These are phyloP conservation scores for Leptographium procerum DNA, from an alignment of 2,329 filamentous ascomycete genomes.

Conservation along the genomic window DNA sequence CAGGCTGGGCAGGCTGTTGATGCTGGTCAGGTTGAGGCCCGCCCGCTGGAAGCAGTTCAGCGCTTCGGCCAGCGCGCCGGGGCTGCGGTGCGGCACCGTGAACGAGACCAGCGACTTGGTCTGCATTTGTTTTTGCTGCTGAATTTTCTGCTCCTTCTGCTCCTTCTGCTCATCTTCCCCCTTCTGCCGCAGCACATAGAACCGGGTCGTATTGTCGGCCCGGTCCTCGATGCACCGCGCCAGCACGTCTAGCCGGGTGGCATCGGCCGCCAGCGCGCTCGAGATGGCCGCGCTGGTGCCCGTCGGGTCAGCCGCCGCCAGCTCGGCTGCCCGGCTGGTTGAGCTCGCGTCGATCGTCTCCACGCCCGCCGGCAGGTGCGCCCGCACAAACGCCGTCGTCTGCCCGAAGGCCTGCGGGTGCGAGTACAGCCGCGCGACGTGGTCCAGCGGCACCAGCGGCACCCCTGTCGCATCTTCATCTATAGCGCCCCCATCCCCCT, in stretches of 20 bases:
- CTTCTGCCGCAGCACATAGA: conserved; percentile 50
- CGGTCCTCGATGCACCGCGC: conserved; percentile 60
- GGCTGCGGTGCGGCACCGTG: conserved; percentile 62
- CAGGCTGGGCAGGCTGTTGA: conserved; percentile 75
- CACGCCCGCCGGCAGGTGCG: conserved; percentile 51
- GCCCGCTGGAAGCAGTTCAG: conserved; percentile 65
- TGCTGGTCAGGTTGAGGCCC: conserved; percentile 75
- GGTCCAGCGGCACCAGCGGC: conserved; percentile 40
- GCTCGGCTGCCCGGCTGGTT: conserved; percentile 74
- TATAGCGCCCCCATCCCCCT: not conserved
- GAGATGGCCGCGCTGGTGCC: conserved; percentile 67
- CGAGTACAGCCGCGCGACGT: conserved; percentile 71
- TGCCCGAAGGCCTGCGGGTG: conserved; percentile 87
- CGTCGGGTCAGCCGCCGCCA: conserved; percentile 49
- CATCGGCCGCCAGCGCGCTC: conserved; percentile 58
- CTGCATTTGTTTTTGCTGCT: not conserved
- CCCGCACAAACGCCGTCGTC: conserved; percentile 63
- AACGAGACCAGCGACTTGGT: conserved; percentile 72
- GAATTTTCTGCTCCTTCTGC: not conserved
- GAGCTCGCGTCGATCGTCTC: conserved; percentile 76
- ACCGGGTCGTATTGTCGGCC: conserved; percentile 66
- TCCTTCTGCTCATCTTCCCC: not conserved
- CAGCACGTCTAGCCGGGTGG: conserved; percentile 58
- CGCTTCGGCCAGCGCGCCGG: conserved; percentile 74
- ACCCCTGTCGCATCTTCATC: not conserved